Base-by-base conservation (phyloP, 345 rosid genomes). In the Euphorbia peplus region DNA sequence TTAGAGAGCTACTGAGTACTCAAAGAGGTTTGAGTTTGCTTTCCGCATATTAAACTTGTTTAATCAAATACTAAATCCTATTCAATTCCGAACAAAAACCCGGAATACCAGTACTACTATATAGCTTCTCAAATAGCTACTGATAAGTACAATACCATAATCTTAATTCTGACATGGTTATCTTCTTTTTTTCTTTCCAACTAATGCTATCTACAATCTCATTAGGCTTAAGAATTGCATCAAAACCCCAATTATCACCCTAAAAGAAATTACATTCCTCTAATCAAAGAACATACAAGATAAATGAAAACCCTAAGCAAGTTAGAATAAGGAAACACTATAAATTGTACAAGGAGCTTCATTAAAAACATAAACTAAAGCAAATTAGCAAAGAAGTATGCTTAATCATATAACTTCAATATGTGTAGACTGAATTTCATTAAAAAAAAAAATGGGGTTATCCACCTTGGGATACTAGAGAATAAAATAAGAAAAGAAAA, bases 161-260 rank as follows among this genome's bases (percentile, higher is more conserved):
- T 14, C 7, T 4, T 19, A 41, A 42, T 61, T 4, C 16, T 26
- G 37, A 32, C 5, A 15, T 24, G 4, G 67, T 9, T 47, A 32
- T 32, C 6, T 32, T 32, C 37, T 44, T 12, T 42, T 62, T 46
- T 11, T 44, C 19, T 42, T 62, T 46, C 13, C 22, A 46, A 44
- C 35, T 62, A 41, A 12, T 42, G 19, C 24, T 48, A 41, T 62
- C 30, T 15, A 62, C 30, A 0, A 18, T 35, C n/a, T n/a, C 3
- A 64, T 63, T 63, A 25, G 67, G 16, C 8, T n/a, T 30, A 32
- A 30, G 6, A 59, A 8, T 59, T 48, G 61, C 68, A 64, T 16
- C 19, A 19, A 16, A 0, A 64, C 3, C 24, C 54, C 16, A 42
- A 21, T 22, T 21, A 58, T n/a, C 28, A 58, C 16, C 44, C 28